Percentiles rank a stretch among this genome's conserved stretches.
phyloP scores from a whole-genome alignment of 1,139 yeast species.

The Candida tunisiensis region DNA sequence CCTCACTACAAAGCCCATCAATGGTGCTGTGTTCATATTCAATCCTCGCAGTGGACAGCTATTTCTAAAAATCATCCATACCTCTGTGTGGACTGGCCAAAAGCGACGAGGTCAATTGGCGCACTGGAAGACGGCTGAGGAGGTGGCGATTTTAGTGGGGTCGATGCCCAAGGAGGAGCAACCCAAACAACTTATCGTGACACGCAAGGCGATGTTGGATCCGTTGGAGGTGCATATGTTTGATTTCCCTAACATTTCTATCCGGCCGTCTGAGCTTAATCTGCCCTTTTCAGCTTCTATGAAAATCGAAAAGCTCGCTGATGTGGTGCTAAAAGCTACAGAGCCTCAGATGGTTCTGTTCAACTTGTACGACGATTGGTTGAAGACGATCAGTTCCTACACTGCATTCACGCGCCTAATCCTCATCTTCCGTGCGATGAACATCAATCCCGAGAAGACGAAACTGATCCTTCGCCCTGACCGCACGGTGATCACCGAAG shows the following conservation, averaged over 20 bases:
- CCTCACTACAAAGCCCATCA: constrained; percentile 79
- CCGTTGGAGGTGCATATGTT: constrained; percentile 95
- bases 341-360: constrained; percentile 89
- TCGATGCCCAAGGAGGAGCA: constrained; percentile 89
- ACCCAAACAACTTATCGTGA: constrained; percentile 81
- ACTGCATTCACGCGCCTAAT: constrained; percentile 88
- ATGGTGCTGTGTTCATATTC: constrained; percentile 82
- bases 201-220: constrained; percentile 83
- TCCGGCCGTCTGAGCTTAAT: constrained; percentile 78
- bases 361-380: constrained; percentile 92
- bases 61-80: constrained; percentile 77
- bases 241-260: constrained; percentile 85
- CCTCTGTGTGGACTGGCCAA: constrained; percentile 96
- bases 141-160: constrained; percentile 78
- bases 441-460: constrained; percentile 62
- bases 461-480: constrained; percentile 67
- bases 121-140: constrained; percentile 98
- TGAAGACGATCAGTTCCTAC: constrained; percentile 62
- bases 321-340: constrained; percentile 67
- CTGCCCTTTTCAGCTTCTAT: constrained; percentile 82
- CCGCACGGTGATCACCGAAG: constrained; percentile 46
- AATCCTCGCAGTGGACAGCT: constrained; percentile 86
- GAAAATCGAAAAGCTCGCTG: constrained; percentile 66
- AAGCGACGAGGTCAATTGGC: constrained; percentile 87
- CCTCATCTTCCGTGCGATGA: constrained; percentile 62